Percentiles rank a stretch among this genome's conserved stretches.
These are phyloP conservation scores for Diaporthe sp. DNA, from an alignment of 2,329 filamentous ascomycete species.

Conservation along the genomic window DNA sequence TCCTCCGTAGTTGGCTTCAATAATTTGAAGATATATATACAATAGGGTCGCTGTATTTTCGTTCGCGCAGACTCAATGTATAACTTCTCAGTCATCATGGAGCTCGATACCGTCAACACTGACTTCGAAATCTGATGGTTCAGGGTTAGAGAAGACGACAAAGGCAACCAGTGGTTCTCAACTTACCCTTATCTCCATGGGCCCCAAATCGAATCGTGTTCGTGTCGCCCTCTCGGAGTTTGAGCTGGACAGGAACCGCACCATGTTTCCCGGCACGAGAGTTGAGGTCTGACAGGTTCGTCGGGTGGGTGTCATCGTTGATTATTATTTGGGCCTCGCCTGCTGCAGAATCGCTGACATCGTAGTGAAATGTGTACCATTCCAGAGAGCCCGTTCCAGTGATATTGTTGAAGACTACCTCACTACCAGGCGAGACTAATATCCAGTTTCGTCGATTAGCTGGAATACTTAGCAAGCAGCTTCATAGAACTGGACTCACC, in stretches of 20 bases:
- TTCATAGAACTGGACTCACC: neutral
- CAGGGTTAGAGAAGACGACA: neutral
- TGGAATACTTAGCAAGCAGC: neutral
- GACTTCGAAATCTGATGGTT: slow-evolving; percentile 43
- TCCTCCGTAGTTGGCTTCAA: too few relatives aligned
- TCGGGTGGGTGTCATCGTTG: slow-evolving; percentile 50
- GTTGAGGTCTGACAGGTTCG: slow-evolving; percentile 55
- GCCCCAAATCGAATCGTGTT: slow-evolving; percentile 55
- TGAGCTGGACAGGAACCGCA: slow-evolving; percentile 52
- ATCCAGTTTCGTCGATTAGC: neutral
- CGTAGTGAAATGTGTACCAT: slow-evolving; percentile 56
- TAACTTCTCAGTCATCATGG: slow-evolving; percentile 41
- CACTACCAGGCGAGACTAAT: slow-evolving; percentile 45
- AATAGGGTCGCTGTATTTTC: neutral
- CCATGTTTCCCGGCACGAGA: slow-evolving; percentile 54
- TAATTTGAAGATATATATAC: neutral
- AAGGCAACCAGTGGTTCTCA: neutral
- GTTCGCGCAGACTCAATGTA: too few relatives aligned
- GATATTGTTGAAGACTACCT: slow-evolving; percentile 54
- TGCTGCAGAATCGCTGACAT: slow-evolving; percentile 50
- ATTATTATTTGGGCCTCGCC: slow-evolving; percentile 53
- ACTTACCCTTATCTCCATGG: slow-evolving; percentile 44
- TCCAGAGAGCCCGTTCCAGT: slow-evolving; percentile 53
- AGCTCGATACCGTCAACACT: slow-evolving; percentile 46
- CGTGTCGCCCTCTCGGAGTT: slow-evolving; percentile 48